phyloP scores from a whole-genome alignment of 768 basidiomycete genomes.

The Terana coerulea region DNA sequence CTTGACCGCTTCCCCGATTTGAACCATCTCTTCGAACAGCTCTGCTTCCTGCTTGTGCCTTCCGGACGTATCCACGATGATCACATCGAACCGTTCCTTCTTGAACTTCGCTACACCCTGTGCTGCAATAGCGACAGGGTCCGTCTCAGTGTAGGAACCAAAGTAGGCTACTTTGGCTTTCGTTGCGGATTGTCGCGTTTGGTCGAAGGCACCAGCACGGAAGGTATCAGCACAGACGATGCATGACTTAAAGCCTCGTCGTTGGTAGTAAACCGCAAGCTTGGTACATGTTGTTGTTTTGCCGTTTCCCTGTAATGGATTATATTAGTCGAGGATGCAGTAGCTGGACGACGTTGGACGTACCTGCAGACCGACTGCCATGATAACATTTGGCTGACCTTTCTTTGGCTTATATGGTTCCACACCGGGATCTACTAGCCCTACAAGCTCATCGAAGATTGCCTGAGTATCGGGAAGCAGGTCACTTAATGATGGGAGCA shows the following conservation, averaged over 20 bases:
- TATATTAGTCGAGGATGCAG: slow-evolving; percentile 2
- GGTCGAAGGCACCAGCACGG: slow-evolving; percentile 98
- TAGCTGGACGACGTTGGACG: slow-evolving; percentile 16
- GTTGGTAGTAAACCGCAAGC: slow-evolving; percentile 95
- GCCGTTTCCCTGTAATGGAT: slow-evolving; percentile 72
- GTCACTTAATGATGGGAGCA: neutral
- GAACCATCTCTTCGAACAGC: slow-evolving; percentile 96
- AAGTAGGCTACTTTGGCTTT: slow-evolving; percentile 99
- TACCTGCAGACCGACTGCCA: slow-evolving; percentile 97
- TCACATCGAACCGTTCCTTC: slow-evolving; percentile 97
- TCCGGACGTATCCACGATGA: slow-evolving; percentile 98
- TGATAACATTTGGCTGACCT: slow-evolving; percentile 89
- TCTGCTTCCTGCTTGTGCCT: slow-evolving; percentile 97
- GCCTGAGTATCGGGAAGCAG: slow-evolving; percentile 53
- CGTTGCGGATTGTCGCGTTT: slow-evolving; percentile 97
- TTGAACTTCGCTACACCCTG: slow-evolving; percentile 97
- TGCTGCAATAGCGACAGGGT: slow-evolving; percentile 91
- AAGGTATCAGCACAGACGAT: slow-evolving; percentile 99
- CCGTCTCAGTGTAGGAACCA: slow-evolving; percentile 98
- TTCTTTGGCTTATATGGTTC: slow-evolving; percentile 97
- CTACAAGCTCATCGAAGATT: slow-evolving; percentile 94
- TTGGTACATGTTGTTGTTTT: slow-evolving; percentile 99
- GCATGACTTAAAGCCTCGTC: slow-evolving; percentile 92
- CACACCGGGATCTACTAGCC: slow-evolving; percentile 91
- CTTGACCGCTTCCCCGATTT: slow-evolving; percentile 89